These are phyloP conservation scores for Glutinoglossum americanum DNA, from an alignment of 495 filamentous ascomycete genomes.

Conservation along the genomic window DNA sequence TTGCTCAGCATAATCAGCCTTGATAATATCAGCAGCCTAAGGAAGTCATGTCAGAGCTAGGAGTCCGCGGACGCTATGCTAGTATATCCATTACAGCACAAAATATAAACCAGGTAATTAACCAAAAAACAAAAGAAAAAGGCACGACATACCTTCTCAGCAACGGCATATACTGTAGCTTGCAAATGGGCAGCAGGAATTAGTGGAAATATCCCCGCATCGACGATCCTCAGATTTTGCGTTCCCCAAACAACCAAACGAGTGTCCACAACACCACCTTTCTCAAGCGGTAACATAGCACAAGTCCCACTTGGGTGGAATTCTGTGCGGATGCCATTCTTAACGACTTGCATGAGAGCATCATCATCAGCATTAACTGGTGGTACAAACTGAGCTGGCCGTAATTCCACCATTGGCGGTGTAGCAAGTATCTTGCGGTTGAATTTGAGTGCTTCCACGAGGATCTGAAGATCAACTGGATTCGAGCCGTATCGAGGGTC, in stretches of 20 bases:
- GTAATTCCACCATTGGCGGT: slow-evolving; percentile 13
- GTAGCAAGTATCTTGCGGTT: slow-evolving; percentile 12
- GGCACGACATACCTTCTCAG: slow-evolving; percentile 19
- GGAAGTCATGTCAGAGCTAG: background rate
- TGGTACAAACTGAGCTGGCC: slow-evolving; percentile 14
- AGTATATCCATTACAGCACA: too few species aligned
- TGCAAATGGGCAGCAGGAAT: slow-evolving; percentile 28
- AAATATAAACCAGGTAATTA: too few species aligned
- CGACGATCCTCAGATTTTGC: slow-evolving; percentile 28
- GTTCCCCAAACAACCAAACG: slow-evolving; percentile 27
- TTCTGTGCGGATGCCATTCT: slow-evolving; percentile 20
- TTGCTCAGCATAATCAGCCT: background rate
- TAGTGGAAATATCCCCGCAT: slow-evolving; percentile 25
- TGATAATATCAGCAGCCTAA: slow-evolving; percentile 9
- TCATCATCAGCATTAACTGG: slow-evolving; percentile 11
- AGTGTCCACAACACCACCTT: slow-evolving; percentile 28
- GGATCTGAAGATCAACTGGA: slow-evolving; percentile 19
- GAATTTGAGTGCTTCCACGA: slow-evolving; percentile 3
- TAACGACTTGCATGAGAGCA: slow-evolving; percentile 12
- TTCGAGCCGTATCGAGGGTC: slow-evolving; percentile 24
- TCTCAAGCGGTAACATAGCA: slow-evolving; percentile 25
- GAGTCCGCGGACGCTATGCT: too few species aligned
- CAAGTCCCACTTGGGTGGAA: slow-evolving; percentile 29
- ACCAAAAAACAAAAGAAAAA: too few species aligned
- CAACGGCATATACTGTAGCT: slow-evolving; percentile 27